phyloP scores from a whole-genome alignment of 2,329 filamentous ascomycete genomes.

The Fusarium anthophilum region DNA sequence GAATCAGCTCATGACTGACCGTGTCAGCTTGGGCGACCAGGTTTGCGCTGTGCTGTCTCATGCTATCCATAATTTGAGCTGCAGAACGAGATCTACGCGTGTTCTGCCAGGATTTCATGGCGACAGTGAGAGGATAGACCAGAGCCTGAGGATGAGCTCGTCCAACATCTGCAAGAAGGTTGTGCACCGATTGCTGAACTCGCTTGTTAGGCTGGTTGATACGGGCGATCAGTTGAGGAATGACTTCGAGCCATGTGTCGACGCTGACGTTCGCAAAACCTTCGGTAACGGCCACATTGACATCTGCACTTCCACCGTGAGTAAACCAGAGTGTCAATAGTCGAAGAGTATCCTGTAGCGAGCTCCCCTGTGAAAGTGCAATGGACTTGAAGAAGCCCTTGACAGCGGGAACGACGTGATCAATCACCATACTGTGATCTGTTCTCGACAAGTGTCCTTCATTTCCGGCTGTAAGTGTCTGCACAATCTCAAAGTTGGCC shows the following conservation, averaged over 20 bases:
- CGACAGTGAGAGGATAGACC: conserved; percentile 96
- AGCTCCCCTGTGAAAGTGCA: conserved; percentile 87
- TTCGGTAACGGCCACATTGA: conserved; percentile 87
- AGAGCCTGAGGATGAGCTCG: conserved; percentile 94
- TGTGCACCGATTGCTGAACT: conserved; percentile 90
- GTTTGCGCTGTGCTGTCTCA: conserved; percentile 92
- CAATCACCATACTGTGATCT: conserved; percentile 75
- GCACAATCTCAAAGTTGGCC: conserved; percentile 98
- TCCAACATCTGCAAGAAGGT: conserved; percentile 90
- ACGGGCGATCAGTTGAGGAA: conserved; percentile 94
- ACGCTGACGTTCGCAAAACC: conserved; percentile 93
- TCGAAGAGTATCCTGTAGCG: conserved; percentile 92
- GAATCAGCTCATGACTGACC: conserved; percentile 95
- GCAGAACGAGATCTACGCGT: conserved; percentile 87
- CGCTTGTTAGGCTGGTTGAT: conserved; percentile 95
- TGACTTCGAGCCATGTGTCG: conserved; percentile 98
- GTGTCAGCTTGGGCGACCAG: conserved; percentile 95
- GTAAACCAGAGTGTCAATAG: conserved; percentile 96
- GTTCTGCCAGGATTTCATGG: conserved; percentile 91
- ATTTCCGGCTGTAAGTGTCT: conserved; percentile 74
- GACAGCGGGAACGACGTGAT: conserved; percentile 94
- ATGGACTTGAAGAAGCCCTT: conserved; percentile 98
- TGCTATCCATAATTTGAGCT: conserved; percentile 94
- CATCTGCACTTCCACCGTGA: conserved; percentile 87
- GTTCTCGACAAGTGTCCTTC: conserved; percentile 59